These are phyloP conservation scores for Pleurotus salmoneostramineus DNA, from an alignment of 768 basidiomycete species.

Conservation along the genomic window DNA sequence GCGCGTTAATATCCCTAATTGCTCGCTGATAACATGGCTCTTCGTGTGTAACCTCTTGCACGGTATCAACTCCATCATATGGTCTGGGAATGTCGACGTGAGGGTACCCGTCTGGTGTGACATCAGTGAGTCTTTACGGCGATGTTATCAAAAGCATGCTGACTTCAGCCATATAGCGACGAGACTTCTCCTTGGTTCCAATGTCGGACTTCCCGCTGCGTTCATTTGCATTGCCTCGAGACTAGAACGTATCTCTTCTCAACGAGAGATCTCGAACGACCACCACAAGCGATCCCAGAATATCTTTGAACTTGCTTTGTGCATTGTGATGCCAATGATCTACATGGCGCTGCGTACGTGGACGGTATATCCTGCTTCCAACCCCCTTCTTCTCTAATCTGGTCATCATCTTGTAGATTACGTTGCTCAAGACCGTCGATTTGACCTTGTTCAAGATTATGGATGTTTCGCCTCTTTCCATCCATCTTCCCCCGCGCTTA, in stretches of 20 bases:
- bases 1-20: slow-evolving; percentile 39
- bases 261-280: slow-evolving; percentile 13
- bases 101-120: slow-evolving; percentile 59
- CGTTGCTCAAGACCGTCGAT: slow-evolving; percentile 58
- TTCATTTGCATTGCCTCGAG: slow-evolving; percentile 3
- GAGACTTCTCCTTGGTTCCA: slow-evolving; percentile 30
- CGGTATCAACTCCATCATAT: slow-evolving; percentile 53
- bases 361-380: neutral
- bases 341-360: slow-evolving; percentile 60
- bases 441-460: slow-evolving; percentile 52
- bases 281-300: slow-evolving; percentile 34
- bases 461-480: slow-evolving; percentile 52
- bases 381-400: neutral
- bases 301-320: slow-evolving; percentile 43
- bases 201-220: slow-evolving; percentile 1
- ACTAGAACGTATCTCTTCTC: slow-evolving; percentile 4
- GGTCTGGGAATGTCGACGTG: slow-evolving; percentile 38
- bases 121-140: slow-evolving; percentile 38
- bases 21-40: slow-evolving; percentile 46
- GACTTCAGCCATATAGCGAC: slow-evolving; percentile 25
- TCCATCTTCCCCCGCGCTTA: slow-evolving; percentile 34
- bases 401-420: slow-evolving; percentile 33
- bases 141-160: neutral
- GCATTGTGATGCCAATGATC: slow-evolving; percentile 50
- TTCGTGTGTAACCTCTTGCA: slow-evolving; percentile 30